A percentile compares a stretch with the other conserved stretches of the same genome.
Evolutionary conservation across 225 moss, liverwort and hornwort species (phyloP).

Genomic region (Polytrichum commune): DNA sequence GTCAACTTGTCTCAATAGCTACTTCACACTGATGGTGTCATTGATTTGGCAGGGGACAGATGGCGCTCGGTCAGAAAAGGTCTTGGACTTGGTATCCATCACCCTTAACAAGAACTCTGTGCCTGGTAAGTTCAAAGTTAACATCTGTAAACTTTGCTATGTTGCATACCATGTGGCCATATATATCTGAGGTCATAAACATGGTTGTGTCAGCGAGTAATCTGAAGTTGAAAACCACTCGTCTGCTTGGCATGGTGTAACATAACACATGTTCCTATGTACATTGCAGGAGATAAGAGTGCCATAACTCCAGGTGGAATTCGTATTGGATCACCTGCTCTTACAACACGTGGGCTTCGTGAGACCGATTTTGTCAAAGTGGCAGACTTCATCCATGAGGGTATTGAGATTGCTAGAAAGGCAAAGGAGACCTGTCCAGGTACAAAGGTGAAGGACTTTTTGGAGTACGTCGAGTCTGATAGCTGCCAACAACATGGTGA

Average conservation of each 20-base stretch:
- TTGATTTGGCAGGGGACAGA: slow-evolving; percentile 54
- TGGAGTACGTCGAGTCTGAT: slow-evolving; percentile 63
- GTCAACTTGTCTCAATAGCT: no score
- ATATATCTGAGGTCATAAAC: no score
- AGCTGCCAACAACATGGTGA: slow-evolving; percentile 45
- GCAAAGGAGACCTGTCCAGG: slow-evolving; percentile 66
- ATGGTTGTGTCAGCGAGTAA: no score
- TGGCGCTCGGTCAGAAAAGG: slow-evolving; percentile 76
- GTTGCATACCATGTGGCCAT: no score
- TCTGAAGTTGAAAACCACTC: no score
- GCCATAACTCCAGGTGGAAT: slow-evolving; percentile 76
- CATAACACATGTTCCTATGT: neutral
- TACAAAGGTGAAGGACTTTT: slow-evolving; percentile 72
- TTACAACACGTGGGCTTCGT: slow-evolving; percentile 76
- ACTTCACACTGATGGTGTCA: neutral
- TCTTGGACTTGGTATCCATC: slow-evolving; percentile 80
- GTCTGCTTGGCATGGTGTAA: neutral
- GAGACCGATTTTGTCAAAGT: slow-evolving; percentile 72
- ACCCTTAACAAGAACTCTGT: slow-evolving; percentile 93
- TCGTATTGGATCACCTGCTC: slow-evolving; percentile 77
- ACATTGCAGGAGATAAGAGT: slow-evolving; percentile 75
- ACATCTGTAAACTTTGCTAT: neutral
- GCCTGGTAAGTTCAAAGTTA: slow-evolving; percentile 39
- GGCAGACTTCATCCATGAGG: slow-evolving; percentile 79
- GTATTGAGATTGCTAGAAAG: slow-evolving; percentile 59